Conservation (phyloP, 805 yeast genomes). For the Sugiyamaella floridensis region DNA sequence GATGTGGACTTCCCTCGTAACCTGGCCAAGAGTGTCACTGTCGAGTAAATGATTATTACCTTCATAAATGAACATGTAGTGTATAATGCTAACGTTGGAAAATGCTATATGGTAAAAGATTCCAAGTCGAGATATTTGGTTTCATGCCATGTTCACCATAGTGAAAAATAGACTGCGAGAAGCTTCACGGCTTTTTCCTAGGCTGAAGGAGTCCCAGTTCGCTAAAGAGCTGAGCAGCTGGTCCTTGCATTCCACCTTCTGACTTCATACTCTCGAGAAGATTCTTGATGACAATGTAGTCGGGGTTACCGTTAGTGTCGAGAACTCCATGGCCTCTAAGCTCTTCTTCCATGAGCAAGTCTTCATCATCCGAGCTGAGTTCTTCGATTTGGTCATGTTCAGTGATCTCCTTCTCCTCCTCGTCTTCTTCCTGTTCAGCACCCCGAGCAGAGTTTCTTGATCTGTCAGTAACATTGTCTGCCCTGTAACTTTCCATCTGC, state of each 20-base stretch:
- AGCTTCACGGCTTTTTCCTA: neutral
- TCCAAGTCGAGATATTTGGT: too few relatives aligned
- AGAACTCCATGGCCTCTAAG: conserved; percentile 12
- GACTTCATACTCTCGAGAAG: conserved; percentile 27
- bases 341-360: conserved; percentile 12
- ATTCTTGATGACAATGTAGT: conserved; percentile 19
- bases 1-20: conserved; percentile 99
- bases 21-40: conserved; percentile 97
- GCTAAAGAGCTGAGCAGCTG: conserved; percentile 33
- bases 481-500: conserved; percentile 38
- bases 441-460: neutral
- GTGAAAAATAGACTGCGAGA: too few relatives aligned
- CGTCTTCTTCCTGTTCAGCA: neutral
- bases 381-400: conserved; percentile 1
- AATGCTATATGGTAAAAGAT: neutral
- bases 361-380: conserved; percentile 17
- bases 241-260: conserved; percentile 31
- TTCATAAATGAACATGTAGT: neutral
- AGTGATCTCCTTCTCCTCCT: neutral
- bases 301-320: conserved; percentile 5
- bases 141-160: neutral
- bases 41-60: conserved; percentile 47
- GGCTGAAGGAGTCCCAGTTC: conserved; percentile 20
- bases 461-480: conserved; percentile 7
- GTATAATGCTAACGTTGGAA: neutral